A percentile compares a stretch with the other conserved stretches of the same genome.
Conservation (phyloP, 345 rosid genomes). For the Lumnitzera littorea region DNA sequence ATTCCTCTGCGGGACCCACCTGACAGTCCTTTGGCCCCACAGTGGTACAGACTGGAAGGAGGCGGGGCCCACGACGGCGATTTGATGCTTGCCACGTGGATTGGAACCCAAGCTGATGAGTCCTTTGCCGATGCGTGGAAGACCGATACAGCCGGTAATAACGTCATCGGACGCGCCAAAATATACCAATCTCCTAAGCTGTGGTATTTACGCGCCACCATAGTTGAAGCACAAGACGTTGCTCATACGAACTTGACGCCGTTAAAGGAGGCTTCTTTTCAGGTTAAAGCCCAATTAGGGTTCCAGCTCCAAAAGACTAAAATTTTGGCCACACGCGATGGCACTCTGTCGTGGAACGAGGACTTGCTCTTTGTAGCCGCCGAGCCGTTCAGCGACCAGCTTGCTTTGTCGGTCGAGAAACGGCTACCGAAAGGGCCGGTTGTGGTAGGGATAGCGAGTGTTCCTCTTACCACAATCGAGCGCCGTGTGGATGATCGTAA, state of each 20-base stretch:
- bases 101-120: slow-evolving; percentile 95
- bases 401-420: slow-evolving; percentile 48
- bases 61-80: slow-evolving; percentile 55
- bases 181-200: slow-evolving; percentile 75
- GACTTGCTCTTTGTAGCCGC: slow-evolving; percentile 75
- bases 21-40: slow-evolving; percentile 90
- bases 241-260: slow-evolving; percentile 22
- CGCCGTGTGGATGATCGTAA: slow-evolving; percentile 83
- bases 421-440: slow-evolving; percentile 47
- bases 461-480: slow-evolving; percentile 49
- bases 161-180: slow-evolving; percentile 58
- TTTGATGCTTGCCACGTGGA: slow-evolving; percentile 93
- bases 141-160: slow-evolving; percentile 56
- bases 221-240: slow-evolving; percentile 72
- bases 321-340: slow-evolving; percentile 42
- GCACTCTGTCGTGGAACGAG: slow-evolving; percentile 76
- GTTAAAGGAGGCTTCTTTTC: slow-evolving; percentile 47
- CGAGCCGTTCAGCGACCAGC: slow-evolving; percentile 60
- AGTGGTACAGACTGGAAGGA: slow-evolving; percentile 88
- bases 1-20: slow-evolving; percentile 90
- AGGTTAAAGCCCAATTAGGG: slow-evolving; percentile 67
- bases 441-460: slow-evolving; percentile 33
- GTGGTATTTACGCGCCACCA: slow-evolving; percentile 77
- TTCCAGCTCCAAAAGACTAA: slow-evolving; percentile 72
- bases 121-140: slow-evolving; percentile 91